A percentile compares a stretch with the other conserved stretches of the same genome.
These are phyloP conservation scores for Plasmodium ovale DNA, from an alignment of 169 alveolate species.

Conservation along the genomic window DNA sequence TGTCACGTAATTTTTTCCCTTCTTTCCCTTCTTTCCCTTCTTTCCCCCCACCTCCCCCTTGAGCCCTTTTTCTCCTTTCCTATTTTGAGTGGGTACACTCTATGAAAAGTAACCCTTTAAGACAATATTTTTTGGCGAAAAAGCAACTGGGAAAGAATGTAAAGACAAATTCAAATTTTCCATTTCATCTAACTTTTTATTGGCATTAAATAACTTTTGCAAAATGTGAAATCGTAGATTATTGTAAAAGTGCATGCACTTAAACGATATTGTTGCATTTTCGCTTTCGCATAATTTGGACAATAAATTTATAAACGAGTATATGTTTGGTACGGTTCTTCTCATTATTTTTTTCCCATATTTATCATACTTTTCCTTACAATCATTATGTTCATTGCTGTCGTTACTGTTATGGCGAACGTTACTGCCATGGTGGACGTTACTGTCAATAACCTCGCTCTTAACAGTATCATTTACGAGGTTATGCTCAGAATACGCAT, in stretches of 20 bases:
- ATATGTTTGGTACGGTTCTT: constrained; percentile 60
- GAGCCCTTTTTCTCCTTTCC: too few species aligned
- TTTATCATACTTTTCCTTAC: constrained; percentile 42
- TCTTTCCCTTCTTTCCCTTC: not conserved
- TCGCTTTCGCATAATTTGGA: constrained; percentile 73
- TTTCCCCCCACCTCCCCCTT: not conserved
- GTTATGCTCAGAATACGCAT: not conserved
- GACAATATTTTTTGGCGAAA: constrained; percentile 68
- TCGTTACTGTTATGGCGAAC: not conserved
- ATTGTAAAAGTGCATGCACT: constrained; percentile 71
- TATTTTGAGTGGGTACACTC: not conserved
- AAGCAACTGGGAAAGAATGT: constrained; percentile 65
- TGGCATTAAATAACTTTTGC: constrained; percentile 35
- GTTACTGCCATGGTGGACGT: not conserved
- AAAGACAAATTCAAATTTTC: constrained; percentile 22
- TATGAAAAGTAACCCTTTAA: constrained; percentile 33
- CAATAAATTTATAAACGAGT: constrained; percentile 64
- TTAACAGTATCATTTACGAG: not conserved
- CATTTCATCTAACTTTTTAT: not conserved
- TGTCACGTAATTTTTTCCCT: not conserved
- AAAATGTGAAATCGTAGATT: constrained; percentile 47
- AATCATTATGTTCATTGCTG: not conserved
- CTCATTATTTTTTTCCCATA: constrained; percentile 47
- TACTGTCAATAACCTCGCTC: not conserved
- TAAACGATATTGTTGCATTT: constrained; percentile 36